Conservation (phyloP, 78 protist species). For the Dictyostelium purpureum region DNA sequence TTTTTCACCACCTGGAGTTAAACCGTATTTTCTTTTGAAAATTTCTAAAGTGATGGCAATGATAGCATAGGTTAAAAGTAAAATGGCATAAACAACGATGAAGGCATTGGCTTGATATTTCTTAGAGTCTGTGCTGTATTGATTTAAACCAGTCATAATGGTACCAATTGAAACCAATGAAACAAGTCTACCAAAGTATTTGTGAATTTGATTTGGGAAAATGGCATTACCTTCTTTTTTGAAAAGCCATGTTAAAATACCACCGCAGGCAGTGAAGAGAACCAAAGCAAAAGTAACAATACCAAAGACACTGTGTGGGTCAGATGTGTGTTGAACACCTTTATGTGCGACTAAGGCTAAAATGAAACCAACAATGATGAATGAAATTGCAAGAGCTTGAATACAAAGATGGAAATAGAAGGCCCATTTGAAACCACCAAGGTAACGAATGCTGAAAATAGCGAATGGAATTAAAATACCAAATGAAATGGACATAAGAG, state of each 20-base stretch:
- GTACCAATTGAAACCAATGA: background rate
- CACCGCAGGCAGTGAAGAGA: background rate
- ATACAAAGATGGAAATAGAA: conserved; percentile 22
- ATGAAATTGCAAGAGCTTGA: background rate
- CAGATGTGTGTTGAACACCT: background rate
- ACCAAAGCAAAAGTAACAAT: background rate
- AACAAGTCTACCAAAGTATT: background rate
- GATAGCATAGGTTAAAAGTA: background rate
- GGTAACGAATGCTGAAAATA: conserved; percentile 39
- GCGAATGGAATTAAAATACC: conserved; percentile 59
- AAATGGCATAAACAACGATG: background rate
- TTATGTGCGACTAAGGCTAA: background rate
- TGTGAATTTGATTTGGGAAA: conserved; percentile 53
- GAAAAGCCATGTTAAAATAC: background rate
- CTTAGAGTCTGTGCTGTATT: no score
- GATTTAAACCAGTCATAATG: background rate
- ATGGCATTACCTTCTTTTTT: background rate
- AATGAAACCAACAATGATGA: conserved; percentile 27
- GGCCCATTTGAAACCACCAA: conserved; percentile 19
- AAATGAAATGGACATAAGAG: conserved; percentile 20
- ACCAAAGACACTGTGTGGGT: conserved; percentile 41
- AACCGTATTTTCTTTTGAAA: background rate
- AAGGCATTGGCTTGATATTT: background rate
- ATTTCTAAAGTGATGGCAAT: background rate
- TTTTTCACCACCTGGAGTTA: background rate